Base-by-base conservation (phyloP, 768 basidiomycete genomes). In the Tulasnella sp. region DNA sequence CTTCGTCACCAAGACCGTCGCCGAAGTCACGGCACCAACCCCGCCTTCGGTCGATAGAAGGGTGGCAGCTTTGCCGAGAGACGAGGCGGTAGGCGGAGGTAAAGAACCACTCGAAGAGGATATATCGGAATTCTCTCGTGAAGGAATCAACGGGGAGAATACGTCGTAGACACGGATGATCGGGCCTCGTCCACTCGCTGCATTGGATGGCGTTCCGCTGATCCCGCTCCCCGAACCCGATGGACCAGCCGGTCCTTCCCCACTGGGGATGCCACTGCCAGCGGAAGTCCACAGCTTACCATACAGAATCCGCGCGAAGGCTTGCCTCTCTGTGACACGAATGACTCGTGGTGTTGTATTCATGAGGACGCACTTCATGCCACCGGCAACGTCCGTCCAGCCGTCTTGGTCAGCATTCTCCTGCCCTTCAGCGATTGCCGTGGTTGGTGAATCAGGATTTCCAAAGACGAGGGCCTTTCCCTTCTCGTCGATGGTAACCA, bases 241-340 rank as follows among this genome's bases (percentile, higher is more conserved):
- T 50, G 88, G 85, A 75, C 93, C 88, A 28, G 88, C 86, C 0
- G n/a, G 34, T 16, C 40, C 72, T 42, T 44, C 72, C 18, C 74
- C 81, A 44, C 74, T 40, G 7, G 42, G 37, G 42, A 83, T 83
- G n/a, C 80, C 79, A 6, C 87, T 87, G 1, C 86, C 87, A 0
- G 85, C 82, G 1, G 94, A 92, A 1, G 95, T 94, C 97, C 97
- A 99, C 75, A 99, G 85, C 85, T 92, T 90, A 2, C 93, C 92
- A 6, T 89, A 91, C 37, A 98, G 83, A 81, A 96, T 85, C 85
- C 90, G 90, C 46, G 91, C 92, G 84, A 96, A 98, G 73, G 93
- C 93, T 83, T 92, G 91, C 85, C 94, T 94, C 83, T 98, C 96
- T 46, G 92, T 88, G 54, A 95, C 90, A 37, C 97, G 31, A 82